phyloP scores from a whole-genome alignment of 208 protist species.

The Naegleria fowleri region DNA sequence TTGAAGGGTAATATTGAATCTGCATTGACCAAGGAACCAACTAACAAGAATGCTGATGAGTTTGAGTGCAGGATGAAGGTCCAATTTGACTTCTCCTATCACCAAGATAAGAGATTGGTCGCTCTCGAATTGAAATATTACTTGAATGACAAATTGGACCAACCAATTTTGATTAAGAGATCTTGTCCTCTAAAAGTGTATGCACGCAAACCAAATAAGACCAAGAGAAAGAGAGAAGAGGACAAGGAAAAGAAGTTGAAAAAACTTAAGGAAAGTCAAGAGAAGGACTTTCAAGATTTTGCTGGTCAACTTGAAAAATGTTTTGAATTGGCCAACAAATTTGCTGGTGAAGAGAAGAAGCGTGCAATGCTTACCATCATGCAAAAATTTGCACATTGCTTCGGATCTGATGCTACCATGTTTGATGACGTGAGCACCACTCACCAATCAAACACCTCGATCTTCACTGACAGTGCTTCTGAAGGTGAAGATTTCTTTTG shows the following conservation, averaged over 20 bases:
- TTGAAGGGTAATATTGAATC: background rate
- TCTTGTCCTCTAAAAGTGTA: background rate
- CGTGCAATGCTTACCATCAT: background rate
- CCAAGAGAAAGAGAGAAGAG: background rate
- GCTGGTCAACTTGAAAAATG: background rate
- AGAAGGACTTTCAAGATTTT: background rate
- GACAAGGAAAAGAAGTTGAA: background rate
- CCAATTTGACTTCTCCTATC: constrained; percentile 21
- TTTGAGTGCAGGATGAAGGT: background rate
- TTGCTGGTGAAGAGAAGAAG: constrained; percentile 3
- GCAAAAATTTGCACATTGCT: background rate
- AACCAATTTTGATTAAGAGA: constrained; percentile 15
- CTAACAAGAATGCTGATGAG: background rate
- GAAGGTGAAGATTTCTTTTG: background rate
- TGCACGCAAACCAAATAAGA: constrained; percentile 19
- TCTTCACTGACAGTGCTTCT: background rate
- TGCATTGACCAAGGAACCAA: background rate
- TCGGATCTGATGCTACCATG: background rate
- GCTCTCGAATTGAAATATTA: background rate
- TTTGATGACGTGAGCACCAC: background rate
- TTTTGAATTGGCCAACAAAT: background rate
- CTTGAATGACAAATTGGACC: background rate
- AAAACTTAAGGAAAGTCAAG: background rate
- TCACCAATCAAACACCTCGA: background rate
- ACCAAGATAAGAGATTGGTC: constrained; percentile 9